Evolutionary conservation across 345 rosid genomes (phyloP).

Genomic region (Brassica rapa): DNA sequence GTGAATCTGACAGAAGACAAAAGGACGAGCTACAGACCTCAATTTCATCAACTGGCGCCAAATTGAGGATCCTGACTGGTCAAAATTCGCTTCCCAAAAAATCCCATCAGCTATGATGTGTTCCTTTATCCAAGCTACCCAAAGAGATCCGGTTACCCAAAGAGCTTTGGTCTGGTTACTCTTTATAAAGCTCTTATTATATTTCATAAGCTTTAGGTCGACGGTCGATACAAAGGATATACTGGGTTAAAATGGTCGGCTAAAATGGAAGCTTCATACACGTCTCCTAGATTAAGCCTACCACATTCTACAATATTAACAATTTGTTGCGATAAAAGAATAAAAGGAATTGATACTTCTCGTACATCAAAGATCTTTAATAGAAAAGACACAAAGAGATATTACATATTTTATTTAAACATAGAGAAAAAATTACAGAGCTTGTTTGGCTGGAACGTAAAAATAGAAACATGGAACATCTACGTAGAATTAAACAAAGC

Average conservation of each 20-base stretch:
- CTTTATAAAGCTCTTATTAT: background rate
- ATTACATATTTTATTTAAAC: background rate
- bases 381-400: background rate
- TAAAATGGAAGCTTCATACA: background rate
- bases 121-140: too few relatives aligned
- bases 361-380: background rate
- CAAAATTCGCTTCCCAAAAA: too few relatives aligned
- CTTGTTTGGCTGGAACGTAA: conserved; percentile 14
- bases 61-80: too few relatives aligned
- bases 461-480: conserved; percentile 17
- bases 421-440: background rate
- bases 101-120: too few relatives aligned
- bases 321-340: background rate
- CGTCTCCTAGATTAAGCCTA: background rate
- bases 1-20: too few relatives aligned
- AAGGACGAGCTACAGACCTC: too few relatives aligned
- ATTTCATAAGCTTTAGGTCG: background rate
- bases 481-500: conserved; percentile 27
- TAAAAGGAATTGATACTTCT: background rate
- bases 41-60: too few relatives aligned
- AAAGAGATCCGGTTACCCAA: too few relatives aligned
- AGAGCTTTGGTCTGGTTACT: too few relatives aligned
- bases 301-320: background rate
- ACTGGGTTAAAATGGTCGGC: background rate
- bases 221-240: background rate